A percentile compares a stretch with the other conserved stretches of the same genome.
Conservation (phyloP, 495 filamentous ascomycete species). For the Staphylotrichum longicolle region DNA sequence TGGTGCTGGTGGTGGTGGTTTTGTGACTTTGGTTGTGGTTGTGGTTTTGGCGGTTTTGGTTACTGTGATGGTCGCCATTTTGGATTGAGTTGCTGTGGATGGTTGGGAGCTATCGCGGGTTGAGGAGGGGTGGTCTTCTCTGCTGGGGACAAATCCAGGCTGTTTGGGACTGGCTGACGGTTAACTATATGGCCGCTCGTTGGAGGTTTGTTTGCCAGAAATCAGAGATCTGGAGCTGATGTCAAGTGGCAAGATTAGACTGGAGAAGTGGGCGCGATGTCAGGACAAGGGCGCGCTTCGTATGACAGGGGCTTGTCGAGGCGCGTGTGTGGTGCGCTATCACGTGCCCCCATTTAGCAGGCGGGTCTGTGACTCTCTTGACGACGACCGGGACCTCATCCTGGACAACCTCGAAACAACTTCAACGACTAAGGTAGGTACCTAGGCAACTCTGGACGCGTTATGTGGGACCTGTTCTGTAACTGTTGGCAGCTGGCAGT, state of each 20-base stretch:
- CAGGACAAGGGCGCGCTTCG: slow-evolving; percentile 28
- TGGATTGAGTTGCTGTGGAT: neutral
- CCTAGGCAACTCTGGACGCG: too few relatives aligned
- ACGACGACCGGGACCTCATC: too few relatives aligned
- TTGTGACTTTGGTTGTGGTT: neutral
- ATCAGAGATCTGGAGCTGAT: too few relatives aligned
- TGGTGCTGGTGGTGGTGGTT: slow-evolving; percentile 9
- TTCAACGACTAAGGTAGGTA: too few relatives aligned
- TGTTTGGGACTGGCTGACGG: too few relatives aligned
- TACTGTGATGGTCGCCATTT: slow-evolving; percentile 4
- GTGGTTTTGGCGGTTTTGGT: slow-evolving; percentile 8
- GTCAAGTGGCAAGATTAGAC: neutral
- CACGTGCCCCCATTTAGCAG: slow-evolving; percentile 22
- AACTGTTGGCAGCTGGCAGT: too few relatives aligned
- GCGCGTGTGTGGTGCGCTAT: slow-evolving; percentile 25
- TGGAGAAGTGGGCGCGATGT: slow-evolving; percentile 16
- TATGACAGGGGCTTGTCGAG: neutral
- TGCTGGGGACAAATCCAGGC: too few relatives aligned
- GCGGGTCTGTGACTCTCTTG: neutral
- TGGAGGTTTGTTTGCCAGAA: too few relatives aligned
- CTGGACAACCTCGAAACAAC: too few relatives aligned
- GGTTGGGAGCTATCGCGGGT: neutral
- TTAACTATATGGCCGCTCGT: too few relatives aligned
- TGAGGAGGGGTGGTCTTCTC: neutral
- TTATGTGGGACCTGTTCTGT: too few relatives aligned